Evolutionary conservation across 148 eudicot species (phyloP).

Genomic region (Rhododendron ferrugineum): DNA sequence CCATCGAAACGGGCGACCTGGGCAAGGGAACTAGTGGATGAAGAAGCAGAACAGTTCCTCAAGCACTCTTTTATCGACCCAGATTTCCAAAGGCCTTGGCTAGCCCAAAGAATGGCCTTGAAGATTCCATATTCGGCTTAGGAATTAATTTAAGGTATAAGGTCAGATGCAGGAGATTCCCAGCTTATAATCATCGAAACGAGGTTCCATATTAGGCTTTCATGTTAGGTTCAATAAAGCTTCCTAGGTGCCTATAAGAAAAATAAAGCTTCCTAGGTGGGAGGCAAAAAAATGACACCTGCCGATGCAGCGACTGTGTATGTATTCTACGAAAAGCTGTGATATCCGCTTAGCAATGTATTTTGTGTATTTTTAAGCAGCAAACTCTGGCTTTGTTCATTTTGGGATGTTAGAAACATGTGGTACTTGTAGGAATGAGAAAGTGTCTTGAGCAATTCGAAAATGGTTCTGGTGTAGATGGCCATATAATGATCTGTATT

Average conservation of each 20-base stretch:
- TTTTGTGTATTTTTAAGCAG: background rate
- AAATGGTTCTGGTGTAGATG: background rate
- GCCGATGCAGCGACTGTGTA: conserved; percentile 26
- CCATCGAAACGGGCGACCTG: conserved; percentile 61
- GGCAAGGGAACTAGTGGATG: conserved; percentile 74
- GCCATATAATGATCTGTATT: background rate
- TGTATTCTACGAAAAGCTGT: background rate
- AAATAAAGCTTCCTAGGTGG: conserved; percentile 5
- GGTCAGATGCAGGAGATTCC: background rate
- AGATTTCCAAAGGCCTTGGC: conserved; percentile 70
- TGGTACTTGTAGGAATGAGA: background rate
- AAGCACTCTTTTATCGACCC: conserved; percentile 70
- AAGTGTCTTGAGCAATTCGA: background rate
- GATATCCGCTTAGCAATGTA: background rate
- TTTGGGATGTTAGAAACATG: background rate
- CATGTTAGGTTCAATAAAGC: background rate
- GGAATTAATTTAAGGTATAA: background rate
- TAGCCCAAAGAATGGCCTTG: conserved; percentile 69
- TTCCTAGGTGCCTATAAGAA: background rate
- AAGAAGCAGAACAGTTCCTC: conserved; percentile 81
- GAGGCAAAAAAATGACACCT: background rate
- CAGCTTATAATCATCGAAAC: background rate
- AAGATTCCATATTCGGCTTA: conserved; percentile 80
- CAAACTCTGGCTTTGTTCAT: background rate
- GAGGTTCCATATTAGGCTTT: background rate